Conservation (phyloP, 345 rosid genomes). For the Hibiscus syriacus region DNA sequence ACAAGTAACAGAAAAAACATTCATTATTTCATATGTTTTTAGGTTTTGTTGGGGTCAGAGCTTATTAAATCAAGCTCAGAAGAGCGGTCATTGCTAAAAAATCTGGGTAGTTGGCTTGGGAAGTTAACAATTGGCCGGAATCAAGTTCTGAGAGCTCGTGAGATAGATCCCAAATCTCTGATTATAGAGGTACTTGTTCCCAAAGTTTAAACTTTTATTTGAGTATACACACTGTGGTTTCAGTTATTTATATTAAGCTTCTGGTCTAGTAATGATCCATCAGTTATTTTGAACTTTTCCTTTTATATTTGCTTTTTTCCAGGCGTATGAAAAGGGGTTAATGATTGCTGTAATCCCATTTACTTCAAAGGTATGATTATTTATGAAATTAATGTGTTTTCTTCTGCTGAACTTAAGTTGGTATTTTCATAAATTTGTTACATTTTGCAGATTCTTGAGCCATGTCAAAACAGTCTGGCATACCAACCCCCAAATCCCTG, state of each 20-base stretch:
- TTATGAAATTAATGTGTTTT: not conserved
- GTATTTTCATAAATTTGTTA: not conserved
- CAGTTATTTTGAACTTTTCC: conserved; percentile 1
- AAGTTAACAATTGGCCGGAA: conserved; percentile 96
- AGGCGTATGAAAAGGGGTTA: conserved; percentile 98
- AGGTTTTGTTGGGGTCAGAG: conserved; percentile 97
- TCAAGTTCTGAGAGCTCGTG: conserved; percentile 87
- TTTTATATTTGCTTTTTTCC: conserved; percentile 7
- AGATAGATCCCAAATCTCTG: conserved; percentile 96
- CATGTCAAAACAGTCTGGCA: conserved; percentile 88
- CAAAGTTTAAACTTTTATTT: not conserved
- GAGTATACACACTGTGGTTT: not conserved
- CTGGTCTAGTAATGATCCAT: not conserved
- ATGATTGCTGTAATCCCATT: conserved; percentile 99
- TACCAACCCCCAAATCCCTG: conserved; percentile 99
- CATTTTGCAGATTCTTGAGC: conserved; percentile 69
- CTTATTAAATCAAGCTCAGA: conserved; percentile 96
- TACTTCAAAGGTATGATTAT: conserved; percentile 74
- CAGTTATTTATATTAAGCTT: not conserved
- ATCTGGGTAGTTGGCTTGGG: conserved; percentile 99
- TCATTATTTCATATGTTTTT: conserved; percentile 12
- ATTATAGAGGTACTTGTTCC: conserved; percentile 66
- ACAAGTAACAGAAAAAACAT: not conserved
- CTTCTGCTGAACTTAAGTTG: not conserved
- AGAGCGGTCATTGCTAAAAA: conserved; percentile 91